Base-by-base conservation (phyloP, 352 stramenopile species). In the Globisporangium polare region DNA sequence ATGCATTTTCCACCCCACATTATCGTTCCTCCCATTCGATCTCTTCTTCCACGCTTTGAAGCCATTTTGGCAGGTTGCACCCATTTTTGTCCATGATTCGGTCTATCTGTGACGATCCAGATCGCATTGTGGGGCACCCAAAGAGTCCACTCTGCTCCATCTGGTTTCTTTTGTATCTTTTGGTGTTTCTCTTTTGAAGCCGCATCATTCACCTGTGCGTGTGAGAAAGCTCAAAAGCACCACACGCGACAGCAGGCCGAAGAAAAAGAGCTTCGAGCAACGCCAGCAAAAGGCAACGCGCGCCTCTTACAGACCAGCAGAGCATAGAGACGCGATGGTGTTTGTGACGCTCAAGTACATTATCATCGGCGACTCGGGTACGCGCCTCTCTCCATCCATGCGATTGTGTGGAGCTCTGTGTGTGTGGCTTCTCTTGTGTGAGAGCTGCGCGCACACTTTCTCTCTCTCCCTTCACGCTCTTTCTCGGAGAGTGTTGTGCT, bases 271-370 rank as follows among this genome's bases (percentile, higher is more conserved):
- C 47, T 37, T 9, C 52, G n/a, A n/a, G n/a, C n/a, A 31, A 29
- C 31, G 13, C 17, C 13, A 58, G 20, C 22, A 33, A 58, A 58
- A 41, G 27, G 52, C 52, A 58, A 35, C 41, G 24, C 54, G 26
- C 54, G 13, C 35, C 12, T 26, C 43, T 15, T 20, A 2, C 7
- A 18, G 20, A 33, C 24, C 15, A 42, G 12, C 18, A 37, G 20
- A 27, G 5, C 6, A 53, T 3, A 33, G 27, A 35, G 47, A 17
- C 39, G 35, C 50, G 22, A 94, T 94, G 83, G 86, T 94, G 33
- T 94, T 94, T 53, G 83, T 94, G 60, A 92, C 86, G 68, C 82
- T 94, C 74, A 94, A 94, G 73, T 93, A 93, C 68, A 94, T 94
- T 51, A 93, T 94, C 78, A 94, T 94, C 47, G 86, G 86, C 43